A percentile compares a stretch with the other conserved stretches of the same genome.
Evolutionary conservation across 2,329 filamentous ascomycete genomes (phyloP).

Genomic region (Chrysosporium queenslandicum): DNA sequence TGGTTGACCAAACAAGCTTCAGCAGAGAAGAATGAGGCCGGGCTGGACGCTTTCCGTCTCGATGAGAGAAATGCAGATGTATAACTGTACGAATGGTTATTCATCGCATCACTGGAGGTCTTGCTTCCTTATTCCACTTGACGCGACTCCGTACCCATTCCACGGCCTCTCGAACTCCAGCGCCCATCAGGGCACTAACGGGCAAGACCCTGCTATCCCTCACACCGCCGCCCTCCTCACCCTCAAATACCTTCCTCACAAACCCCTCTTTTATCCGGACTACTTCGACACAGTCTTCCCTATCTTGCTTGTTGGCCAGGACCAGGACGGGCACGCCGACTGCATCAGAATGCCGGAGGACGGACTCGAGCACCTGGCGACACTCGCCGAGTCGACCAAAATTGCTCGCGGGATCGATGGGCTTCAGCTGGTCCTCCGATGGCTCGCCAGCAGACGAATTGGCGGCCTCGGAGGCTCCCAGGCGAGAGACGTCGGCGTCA

Average conservation of each 20-base stretch:
- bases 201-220: constrained; percentile 85
- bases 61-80: background rate
- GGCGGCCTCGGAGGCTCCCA: constrained; percentile 14
- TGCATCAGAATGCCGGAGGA: constrained; percentile 76
- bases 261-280: constrained; percentile 94
- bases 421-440: constrained; percentile 24
- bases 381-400: constrained; percentile 69
- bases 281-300: constrained; percentile 95
- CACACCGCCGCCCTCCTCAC: constrained; percentile 75
- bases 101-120: constrained; percentile 84
- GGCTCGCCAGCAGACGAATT: constrained; percentile 7
- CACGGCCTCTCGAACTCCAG: constrained; percentile 86
- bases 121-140: constrained; percentile 90
- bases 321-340: constrained; percentile 87
- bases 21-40: too few relatives aligned
- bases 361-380: constrained; percentile 75
- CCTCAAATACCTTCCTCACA: constrained; percentile 90
- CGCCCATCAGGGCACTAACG: constrained; percentile 71
- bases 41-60: background rate
- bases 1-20: too few relatives aligned
- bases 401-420: constrained; percentile 30
- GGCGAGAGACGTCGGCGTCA: constrained; percentile 58
- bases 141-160: constrained; percentile 90
- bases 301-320: constrained; percentile 93
- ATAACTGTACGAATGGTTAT: background rate